Base-by-base conservation (phyloP, 2,329 filamentous ascomycete genomes). In the Penicillium verrucosum region DNA sequence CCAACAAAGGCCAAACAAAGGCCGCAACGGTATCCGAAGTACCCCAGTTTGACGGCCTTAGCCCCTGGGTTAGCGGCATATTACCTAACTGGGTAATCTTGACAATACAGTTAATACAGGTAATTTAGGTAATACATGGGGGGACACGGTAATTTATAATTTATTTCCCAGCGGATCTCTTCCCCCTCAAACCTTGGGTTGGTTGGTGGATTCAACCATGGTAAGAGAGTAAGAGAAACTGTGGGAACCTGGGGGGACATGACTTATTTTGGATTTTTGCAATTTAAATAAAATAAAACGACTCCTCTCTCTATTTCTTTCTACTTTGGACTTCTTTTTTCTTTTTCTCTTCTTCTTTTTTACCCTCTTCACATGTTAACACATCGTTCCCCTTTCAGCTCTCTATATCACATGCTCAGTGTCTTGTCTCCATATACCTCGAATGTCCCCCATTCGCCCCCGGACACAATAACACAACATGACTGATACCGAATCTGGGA, bases 401-500 rank as follows among this genome's bases (percentile, higher is more conserved):
- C 25, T 27, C 11, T 38, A 14, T 51, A 14, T 51, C 53, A 56
- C 36, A 46, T 56, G 48, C 48, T 32, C 16, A 11, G 30, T 34
- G 14, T 46, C 21, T 49, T 34, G 14, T 46, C 21, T 49, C 12
- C 51, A 51, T 56, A 51, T 45, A 56, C 51, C 34, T 56, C 59
- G 58, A 57, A 66, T 66, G 57, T 59, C 42, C 61, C 50, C 62
- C 53, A 51, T 58, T 65, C 59, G 54, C 60, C 53, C 59, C 65
- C 21, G 65, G 51, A 34, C 29, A 5, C 29, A 55, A 70, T 51
- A 32, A 18, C 11, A 27, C 38, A 51, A 36, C 12, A 51, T 71
- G 69, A 63, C 67, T 43, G 72, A 76, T 41, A 61, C 63, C 23
- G 70, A 74, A 40, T 62, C 72, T 43, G 70, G 68, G 59, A 87